Conservation (phyloP, 179 eudicot genomes). For the Spergularia azorica region DNA sequence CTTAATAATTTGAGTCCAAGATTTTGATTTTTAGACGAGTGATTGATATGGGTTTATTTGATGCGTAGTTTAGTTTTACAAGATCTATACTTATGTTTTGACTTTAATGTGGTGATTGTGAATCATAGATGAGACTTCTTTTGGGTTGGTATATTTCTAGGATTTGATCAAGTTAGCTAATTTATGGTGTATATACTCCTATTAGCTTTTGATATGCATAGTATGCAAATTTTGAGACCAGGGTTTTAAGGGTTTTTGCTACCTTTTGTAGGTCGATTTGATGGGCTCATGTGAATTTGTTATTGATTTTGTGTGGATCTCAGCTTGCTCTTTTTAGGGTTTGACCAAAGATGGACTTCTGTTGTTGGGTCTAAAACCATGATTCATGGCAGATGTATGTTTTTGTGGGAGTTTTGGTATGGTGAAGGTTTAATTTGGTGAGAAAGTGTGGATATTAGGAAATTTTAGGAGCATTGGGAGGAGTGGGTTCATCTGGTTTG, state of each 20-base stretch:
- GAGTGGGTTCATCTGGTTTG: conserved; percentile 82
- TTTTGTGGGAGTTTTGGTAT: not conserved
- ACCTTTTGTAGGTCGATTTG: conserved; percentile 2
- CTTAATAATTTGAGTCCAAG: not conserved
- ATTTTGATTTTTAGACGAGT: not conserved
- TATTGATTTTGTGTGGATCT: not conserved
- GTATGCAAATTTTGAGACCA: not conserved
- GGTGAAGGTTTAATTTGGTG: conserved; percentile 8
- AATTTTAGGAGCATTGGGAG: conserved; percentile 16
- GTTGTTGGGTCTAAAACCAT: conserved; percentile 4
- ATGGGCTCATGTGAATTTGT: conserved; percentile 7
- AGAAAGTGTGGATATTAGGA: conserved; percentile 10
- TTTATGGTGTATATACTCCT: not conserved
- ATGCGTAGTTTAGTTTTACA: not conserved
- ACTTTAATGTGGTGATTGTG: not conserved
- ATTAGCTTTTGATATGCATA: conserved; percentile 9
- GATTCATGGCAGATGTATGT: not conserved
- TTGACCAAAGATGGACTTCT: conserved; percentile 5
- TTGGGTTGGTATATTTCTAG: no score
- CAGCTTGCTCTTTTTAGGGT: conserved; percentile 16
- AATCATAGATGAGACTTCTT: not conserved
- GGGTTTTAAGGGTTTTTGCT: conserved; percentile 24
- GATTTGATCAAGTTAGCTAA: not conserved
- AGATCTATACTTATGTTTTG: not conserved
- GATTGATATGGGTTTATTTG: conserved; percentile 2